A percentile compares a stretch with the other conserved stretches of the same genome.
Evolutionary conservation across 1,284 basidiomycete species (phyloP).

Genomic region (Rhodofomes roseus): DNA sequence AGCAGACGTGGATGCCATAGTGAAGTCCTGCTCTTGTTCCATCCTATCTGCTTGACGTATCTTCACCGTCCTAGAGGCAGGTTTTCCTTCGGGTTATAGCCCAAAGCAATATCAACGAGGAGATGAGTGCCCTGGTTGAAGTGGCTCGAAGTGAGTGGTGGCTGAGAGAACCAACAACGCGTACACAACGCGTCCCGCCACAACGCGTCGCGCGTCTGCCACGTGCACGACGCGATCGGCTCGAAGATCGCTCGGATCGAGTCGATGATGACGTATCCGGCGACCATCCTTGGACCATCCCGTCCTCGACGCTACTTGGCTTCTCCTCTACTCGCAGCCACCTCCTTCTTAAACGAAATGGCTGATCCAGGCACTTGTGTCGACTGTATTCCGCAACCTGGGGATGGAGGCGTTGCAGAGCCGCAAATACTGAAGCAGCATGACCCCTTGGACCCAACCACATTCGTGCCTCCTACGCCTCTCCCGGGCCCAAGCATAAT

Average conservation of each 20-base stretch:
- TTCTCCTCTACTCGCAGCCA: background rate
- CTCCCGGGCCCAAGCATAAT: constrained; percentile 45
- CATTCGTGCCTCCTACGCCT: constrained; percentile 56
- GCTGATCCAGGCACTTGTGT: constrained; percentile 17
- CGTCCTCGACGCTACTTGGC: background rate
- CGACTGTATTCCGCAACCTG: constrained; percentile 17
- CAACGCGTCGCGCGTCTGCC: constrained; percentile 6
- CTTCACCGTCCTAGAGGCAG: no score
- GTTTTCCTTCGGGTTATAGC: no score
- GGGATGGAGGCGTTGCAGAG: background rate
- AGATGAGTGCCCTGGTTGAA: no score
- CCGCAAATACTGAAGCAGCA: constrained; percentile 11
- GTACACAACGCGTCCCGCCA: constrained; percentile 14
- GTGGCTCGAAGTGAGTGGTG: background rate
- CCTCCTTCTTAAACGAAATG: constrained; percentile 2
- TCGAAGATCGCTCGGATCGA: background rate
- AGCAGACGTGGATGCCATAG: constrained; percentile 18
- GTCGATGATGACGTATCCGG: background rate
- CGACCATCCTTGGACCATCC: background rate
- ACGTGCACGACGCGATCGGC: constrained; percentile 12
- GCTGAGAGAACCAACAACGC: constrained; percentile 10
- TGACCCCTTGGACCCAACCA: constrained; percentile 44
- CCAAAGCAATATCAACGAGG: no score
- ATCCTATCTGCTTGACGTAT: constrained; percentile 4
- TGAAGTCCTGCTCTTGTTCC: constrained; percentile 19